Conservation (phyloP, 106 monocot species). For the Phalaenopsis equestris region DNA sequence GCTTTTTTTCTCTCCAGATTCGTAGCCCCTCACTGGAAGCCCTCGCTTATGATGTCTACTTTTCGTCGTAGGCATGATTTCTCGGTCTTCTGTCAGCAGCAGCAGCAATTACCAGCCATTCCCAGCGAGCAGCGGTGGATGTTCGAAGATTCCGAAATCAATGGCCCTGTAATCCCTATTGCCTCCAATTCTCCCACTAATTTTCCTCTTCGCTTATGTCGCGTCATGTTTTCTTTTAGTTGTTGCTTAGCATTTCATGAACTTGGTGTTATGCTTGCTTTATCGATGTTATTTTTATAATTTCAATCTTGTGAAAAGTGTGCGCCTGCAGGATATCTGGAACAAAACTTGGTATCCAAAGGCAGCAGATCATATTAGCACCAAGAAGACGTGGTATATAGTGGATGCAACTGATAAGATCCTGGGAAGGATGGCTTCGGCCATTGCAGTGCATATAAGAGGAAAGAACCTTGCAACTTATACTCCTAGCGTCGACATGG, state of each 20-base stretch:
- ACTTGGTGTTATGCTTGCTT: background rate
- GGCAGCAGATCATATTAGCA: conserved; percentile 76
- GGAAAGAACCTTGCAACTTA: conserved; percentile 82
- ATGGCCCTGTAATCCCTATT: conserved; percentile 52
- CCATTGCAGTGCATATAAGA: conserved; percentile 80
- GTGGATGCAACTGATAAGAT: conserved; percentile 90
- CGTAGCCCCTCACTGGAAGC: background rate
- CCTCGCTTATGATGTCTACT: background rate
- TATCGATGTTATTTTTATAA: background rate
- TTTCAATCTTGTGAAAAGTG: background rate
- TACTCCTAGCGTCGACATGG: conserved; percentile 95
- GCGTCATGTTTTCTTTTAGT: background rate
- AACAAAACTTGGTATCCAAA: conserved; percentile 98
- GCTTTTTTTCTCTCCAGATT: conserved; percentile 1
- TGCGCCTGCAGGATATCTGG: conserved; percentile 65
- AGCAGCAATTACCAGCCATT: background rate
- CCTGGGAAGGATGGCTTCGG: conserved; percentile 74
- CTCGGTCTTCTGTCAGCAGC: conserved; percentile 3
- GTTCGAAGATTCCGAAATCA: conserved; percentile 63
- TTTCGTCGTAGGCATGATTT: background rate
- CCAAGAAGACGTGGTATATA: conserved; percentile 91
- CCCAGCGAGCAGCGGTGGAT: conserved; percentile 13
- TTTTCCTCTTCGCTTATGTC: background rate
- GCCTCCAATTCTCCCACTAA: background rate
- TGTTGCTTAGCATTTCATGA: background rate